Base-by-base conservation (phyloP, 1,284 basidiomycete species). In the Marasmius tenuissimus region DNA sequence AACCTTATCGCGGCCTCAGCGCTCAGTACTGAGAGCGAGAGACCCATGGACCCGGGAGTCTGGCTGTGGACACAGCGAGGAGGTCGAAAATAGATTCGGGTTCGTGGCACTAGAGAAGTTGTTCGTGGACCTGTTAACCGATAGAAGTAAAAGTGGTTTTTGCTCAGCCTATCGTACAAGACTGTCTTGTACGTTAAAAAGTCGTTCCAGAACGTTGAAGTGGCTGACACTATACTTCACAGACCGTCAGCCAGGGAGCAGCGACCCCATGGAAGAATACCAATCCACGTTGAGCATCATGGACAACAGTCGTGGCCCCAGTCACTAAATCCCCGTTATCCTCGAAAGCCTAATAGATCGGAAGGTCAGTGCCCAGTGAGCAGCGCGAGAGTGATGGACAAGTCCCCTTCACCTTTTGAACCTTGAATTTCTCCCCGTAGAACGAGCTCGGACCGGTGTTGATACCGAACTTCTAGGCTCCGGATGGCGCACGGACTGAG, bases 341-440 rank as follows among this genome's bases (percentile, higher is more conserved):
- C 71, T 89, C 86, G 61, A 89, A 86, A n/a, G 81, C 73, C 86
- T 87, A 63, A 49, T 12, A 33, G 37, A 56, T 27, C 38, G 2
- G 42, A 53, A 34, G 51, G 37, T 50, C 58, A 60, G 65, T 51
- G 69, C 60, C 14, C 10, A 54, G 37, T 42, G 27, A 27, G 52
- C 33, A 14, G 14, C 45, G 50, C 38, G n/a, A 47, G 35, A 12
- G 42, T 34, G 2, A 38, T 10, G 56, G 37, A 16, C 14, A 50
- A 42, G 14, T 22, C 27, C 8, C 37, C 64, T 70, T 27, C 66
- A 86, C 86, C 79, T 83, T 88, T 59, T 86, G 81, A n/a, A 87
- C 69, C 52, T 77, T 82, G 66, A 82, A 86, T 65, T 88, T 89
- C 63, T 86, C 80, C n/a, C 86, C 87, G 61, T 83, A 88, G 67